A percentile compares a stretch with the other conserved stretches of the same genome.
These are phyloP conservation scores for Imleria badia DNA, from an alignment of 768 basidiomycete species.

Conservation along the genomic window DNA sequence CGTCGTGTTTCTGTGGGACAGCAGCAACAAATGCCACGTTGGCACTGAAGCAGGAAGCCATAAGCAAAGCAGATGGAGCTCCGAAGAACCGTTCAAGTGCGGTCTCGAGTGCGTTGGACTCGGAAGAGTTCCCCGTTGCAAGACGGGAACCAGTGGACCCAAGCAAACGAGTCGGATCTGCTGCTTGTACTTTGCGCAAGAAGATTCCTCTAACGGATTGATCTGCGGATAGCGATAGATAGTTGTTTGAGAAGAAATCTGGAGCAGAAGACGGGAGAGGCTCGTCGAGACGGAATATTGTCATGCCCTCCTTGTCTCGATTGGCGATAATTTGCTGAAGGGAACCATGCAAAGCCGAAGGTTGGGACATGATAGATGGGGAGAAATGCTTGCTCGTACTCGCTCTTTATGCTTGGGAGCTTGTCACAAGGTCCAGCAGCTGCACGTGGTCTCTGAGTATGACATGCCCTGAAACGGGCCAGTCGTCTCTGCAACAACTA, in stretches of 20 bases:
- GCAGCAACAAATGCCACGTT: conserved; percentile 49
- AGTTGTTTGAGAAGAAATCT: conserved; percentile 51
- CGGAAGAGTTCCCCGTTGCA: conserved; percentile 38
- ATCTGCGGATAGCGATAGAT: conserved; percentile 45
- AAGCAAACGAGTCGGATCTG: conserved; percentile 27
- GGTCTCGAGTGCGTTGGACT: conserved; percentile 13
- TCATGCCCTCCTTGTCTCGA: conserved; percentile 8
- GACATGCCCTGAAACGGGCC: neutral
- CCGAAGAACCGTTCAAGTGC: conserved; percentile 15
- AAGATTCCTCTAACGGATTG: conserved; percentile 27
- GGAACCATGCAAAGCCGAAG: conserved; percentile 6
- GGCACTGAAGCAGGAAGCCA: conserved; percentile 55
- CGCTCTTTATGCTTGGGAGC: conserved; percentile 8
- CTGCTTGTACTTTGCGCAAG: conserved; percentile 32
- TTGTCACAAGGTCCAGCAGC: neutral
- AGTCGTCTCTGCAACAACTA: neutral
- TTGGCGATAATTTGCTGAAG: conserved; percentile 15
- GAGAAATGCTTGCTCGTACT: neutral
- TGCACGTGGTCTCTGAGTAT: neutral
- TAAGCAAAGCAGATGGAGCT: conserved; percentile 44
- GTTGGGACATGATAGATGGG: conserved; percentile 9
- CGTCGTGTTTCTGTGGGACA: conserved; percentile 46
- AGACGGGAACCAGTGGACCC: conserved; percentile 54
- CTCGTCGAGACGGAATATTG: conserved; percentile 10
- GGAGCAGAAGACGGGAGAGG: conserved; percentile 22